These are phyloP conservation scores for Hypoxylon crocopeplum DNA, from an alignment of 495 filamentous ascomycete genomes.

Conservation along the genomic window DNA sequence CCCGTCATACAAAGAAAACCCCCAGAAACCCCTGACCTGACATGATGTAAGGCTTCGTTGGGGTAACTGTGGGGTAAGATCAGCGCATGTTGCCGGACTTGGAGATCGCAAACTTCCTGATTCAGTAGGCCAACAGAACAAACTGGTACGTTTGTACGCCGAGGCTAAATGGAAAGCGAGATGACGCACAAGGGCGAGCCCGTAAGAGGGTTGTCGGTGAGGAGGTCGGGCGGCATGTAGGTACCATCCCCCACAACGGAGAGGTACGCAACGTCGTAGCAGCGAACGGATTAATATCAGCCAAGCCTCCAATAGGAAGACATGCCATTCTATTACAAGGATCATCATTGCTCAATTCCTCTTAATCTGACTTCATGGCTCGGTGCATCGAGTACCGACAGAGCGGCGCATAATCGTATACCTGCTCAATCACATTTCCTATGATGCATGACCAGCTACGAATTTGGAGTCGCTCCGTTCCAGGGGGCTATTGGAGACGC, in stretches of 20 bases:
- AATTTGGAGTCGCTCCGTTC: no score
- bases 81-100: constrained; percentile 9
- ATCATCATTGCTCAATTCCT: constrained; percentile 8
- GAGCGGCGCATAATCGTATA: not conserved
- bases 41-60: constrained; percentile 24
- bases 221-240: constrained; percentile 15
- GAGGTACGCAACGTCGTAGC: constrained; percentile 21
- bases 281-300: constrained; percentile 26
- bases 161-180: constrained; percentile 2
- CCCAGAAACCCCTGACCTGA: constrained; percentile 4
- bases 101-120: constrained; percentile 18
- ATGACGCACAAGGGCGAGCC: constrained; percentile 1
- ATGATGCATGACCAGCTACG: no score
- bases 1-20: constrained; percentile 21
- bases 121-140: constrained; percentile 7
- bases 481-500: no score
- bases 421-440: no score
- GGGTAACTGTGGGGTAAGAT: constrained; percentile 34
- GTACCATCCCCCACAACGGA: constrained; percentile 5
- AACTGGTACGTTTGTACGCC: constrained; percentile 15
- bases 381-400: constrained; percentile 30
- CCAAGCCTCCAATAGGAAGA: constrained; percentile 17
- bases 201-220: constrained; percentile 16
- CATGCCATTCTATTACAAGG: constrained; percentile 16
- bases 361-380: constrained; percentile 2